These are phyloP conservation scores for Saturnispora halmiae DNA, from an alignment of 805 yeast species.

Conservation along the genomic window DNA sequence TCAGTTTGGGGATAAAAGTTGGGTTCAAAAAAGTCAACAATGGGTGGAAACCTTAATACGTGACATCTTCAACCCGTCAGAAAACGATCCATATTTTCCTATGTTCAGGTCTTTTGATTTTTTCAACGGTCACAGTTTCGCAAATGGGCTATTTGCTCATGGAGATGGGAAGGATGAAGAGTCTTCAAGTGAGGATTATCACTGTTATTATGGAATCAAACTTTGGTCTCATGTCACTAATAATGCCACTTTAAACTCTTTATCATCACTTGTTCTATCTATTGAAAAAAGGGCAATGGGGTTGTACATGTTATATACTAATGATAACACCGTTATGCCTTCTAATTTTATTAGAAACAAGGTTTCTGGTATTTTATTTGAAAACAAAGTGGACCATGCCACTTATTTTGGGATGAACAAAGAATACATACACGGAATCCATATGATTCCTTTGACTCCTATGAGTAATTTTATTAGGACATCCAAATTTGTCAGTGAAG, in stretches of 20 bases:
- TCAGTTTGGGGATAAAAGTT: constrained; percentile 39
- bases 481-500: constrained; percentile 40
- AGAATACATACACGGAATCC: constrained; percentile 69
- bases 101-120: constrained; percentile 60
- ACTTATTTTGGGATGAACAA: constrained; percentile 57
- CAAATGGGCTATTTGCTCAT: constrained; percentile 53
- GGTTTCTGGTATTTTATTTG: constrained; percentile 62
- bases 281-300: constrained; percentile 47
- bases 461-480: constrained; percentile 47
- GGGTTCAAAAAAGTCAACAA: constrained; percentile 38
- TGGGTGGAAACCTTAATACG: constrained; percentile 57
- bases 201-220: constrained; percentile 59
- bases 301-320: constrained; percentile 41
- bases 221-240: constrained; percentile 56
- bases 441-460: constrained; percentile 67
- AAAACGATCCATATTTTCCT: constrained; percentile 49
- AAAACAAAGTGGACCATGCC: constrained; percentile 63
- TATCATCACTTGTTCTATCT: constrained; percentile 52
- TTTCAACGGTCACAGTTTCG: constrained; percentile 70
- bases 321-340: constrained; percentile 45
- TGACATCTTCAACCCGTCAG: constrained; percentile 58
- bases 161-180: constrained; percentile 69
- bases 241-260: constrained; percentile 41
- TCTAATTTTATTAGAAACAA: constrained; percentile 42
- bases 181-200: constrained; percentile 62